Evolutionary conservation across 1,284 basidiomycete species (phyloP).

Genomic region (Prillingera fragicola): DNA sequence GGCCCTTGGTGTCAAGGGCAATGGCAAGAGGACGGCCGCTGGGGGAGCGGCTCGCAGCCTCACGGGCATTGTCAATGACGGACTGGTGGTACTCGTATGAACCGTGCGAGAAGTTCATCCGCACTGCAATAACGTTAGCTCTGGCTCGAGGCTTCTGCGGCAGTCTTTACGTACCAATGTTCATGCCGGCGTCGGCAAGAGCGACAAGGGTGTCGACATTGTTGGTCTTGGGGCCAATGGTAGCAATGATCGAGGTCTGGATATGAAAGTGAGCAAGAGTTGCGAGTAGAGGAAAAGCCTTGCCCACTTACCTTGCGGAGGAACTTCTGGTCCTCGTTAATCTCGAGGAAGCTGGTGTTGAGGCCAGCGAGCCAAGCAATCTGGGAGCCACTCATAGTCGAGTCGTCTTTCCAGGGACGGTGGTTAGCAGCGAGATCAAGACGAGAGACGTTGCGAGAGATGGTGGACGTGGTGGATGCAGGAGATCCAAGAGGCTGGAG

Average conservation of each 20-base stretch:
- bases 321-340: slow-evolving; percentile 68
- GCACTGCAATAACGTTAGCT: slow-evolving; percentile 55
- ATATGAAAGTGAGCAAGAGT: not conserved
- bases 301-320: slow-evolving; percentile 78
- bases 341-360: slow-evolving; percentile 63
- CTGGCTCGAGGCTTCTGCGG: too few species aligned
- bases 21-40: slow-evolving; percentile 88
- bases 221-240: slow-evolving; percentile 94
- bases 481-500: not conserved
- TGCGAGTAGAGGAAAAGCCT: slow-evolving; percentile 3
- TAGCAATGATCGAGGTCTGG: slow-evolving; percentile 92
- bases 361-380: slow-evolving; percentile 85
- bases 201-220: slow-evolving; percentile 73
- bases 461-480: slow-evolving; percentile 3
- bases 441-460: slow-evolving; percentile 8
- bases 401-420: not conserved
- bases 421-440: slow-evolving; percentile 7
- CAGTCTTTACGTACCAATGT: slow-evolving; percentile 72
- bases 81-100: slow-evolving; percentile 96
- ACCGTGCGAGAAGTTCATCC: slow-evolving; percentile 98
- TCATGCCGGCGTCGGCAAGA: slow-evolving; percentile 82
- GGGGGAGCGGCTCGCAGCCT: slow-evolving; percentile 66
- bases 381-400: slow-evolving; percentile 61
- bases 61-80: slow-evolving; percentile 91
- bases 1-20: slow-evolving; percentile 98